phyloP scores from a whole-genome alignment of 768 basidiomycete species.

The Russula dissimulans region DNA sequence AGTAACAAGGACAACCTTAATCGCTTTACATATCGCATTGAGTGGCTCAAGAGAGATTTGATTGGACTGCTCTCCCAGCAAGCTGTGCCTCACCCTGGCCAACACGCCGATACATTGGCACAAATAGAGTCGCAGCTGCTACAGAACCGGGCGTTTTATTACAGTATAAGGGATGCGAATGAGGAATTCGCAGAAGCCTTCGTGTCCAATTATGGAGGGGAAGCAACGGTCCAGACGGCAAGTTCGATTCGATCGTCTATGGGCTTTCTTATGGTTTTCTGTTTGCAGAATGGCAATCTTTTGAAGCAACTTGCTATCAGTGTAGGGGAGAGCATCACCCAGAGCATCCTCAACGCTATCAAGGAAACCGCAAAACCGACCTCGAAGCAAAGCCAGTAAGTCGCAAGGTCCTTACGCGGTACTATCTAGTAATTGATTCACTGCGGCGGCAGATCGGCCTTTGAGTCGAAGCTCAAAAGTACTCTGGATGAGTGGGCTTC shows the following conservation, averaged over 20 bases:
- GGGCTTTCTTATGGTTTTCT: not conserved
- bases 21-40: not conserved
- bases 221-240: not conserved
- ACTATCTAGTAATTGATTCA: not conserved
- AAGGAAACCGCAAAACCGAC: not conserved
- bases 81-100: not conserved
- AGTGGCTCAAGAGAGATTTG: not conserved
- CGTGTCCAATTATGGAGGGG: conserved; percentile 1
- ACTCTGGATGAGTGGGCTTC: not conserved
- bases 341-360: not conserved
- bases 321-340: not conserved
- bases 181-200: not conserved
- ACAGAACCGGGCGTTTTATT: not conserved
- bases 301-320: not conserved
- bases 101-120: not conserved
- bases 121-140: not conserved
- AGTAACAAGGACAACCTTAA: not conserved
- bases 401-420: not conserved
- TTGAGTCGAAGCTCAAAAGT: not conserved
- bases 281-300: not conserved
- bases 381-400: not conserved
- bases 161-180: not conserved
- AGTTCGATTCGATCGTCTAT: not conserved
- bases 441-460: not conserved
- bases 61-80: conserved; percentile 6